Conservation (phyloP, 2,329 filamentous ascomycete species). For the Nemania sp. region DNA sequence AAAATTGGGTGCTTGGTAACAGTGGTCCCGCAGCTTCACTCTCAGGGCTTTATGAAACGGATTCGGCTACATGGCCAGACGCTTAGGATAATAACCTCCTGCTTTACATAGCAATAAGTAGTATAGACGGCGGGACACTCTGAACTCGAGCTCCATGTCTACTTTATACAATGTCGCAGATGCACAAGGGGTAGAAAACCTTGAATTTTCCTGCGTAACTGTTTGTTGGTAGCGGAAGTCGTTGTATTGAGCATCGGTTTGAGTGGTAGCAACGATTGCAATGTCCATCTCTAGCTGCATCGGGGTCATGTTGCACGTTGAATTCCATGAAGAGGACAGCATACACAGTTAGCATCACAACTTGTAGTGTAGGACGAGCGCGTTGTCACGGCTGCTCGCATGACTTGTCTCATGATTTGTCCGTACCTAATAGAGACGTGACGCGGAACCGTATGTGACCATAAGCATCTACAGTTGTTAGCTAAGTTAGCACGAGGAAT, state of each 20-base stretch:
- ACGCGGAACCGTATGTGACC: no score
- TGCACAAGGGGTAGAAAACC: background rate
- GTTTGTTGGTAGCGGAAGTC: slow-evolving; percentile 2
- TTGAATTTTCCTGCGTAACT: background rate
- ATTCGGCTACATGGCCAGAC: slow-evolving; percentile 11
- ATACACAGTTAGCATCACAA: slow-evolving; percentile 3
- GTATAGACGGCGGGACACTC: background rate
- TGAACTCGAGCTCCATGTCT: background rate
- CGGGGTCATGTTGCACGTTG: slow-evolving; percentile 7
- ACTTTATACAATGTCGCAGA: no score
- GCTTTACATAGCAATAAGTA: background rate
- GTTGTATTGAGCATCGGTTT: background rate
- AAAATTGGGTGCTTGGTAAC: background rate
- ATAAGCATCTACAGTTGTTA: no score
- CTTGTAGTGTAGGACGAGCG: slow-evolving; percentile 9
- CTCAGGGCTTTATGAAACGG: slow-evolving; percentile 1
- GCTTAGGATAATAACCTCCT: background rate
- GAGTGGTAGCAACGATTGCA: background rate
- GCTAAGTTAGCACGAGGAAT: background rate
- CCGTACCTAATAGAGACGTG: background rate
- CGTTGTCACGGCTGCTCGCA: slow-evolving; percentile 22
- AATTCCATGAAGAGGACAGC: background rate
- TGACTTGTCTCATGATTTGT: slow-evolving; percentile 9
- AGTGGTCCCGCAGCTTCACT: slow-evolving; percentile 4
- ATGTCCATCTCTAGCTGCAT: no score